Conservation (phyloP, 192 early-diverging fungal species). For the Dissophora globulifera region DNA sequence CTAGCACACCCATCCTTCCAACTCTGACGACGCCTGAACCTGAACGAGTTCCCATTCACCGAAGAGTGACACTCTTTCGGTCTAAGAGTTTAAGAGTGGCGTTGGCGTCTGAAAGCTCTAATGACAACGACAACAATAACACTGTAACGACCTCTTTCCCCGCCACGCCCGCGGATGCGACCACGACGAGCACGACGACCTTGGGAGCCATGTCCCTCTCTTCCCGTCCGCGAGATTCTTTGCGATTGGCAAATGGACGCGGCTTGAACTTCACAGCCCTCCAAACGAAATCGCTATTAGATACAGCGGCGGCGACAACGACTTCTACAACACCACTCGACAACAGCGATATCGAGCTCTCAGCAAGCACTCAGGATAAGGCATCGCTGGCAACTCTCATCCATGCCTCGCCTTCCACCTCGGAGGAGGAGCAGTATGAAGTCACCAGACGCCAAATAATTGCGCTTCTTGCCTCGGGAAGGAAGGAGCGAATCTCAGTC, state of each 20-base stretch:
- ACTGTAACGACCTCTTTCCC: constrained; percentile 13
- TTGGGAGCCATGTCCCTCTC: constrained; percentile 1
- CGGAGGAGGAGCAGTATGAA: constrained; percentile 11
- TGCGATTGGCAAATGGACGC: constrained; percentile 37
- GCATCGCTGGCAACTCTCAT: not conserved
- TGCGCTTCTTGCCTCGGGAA: constrained; percentile 22
- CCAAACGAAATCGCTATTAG: not conserved
- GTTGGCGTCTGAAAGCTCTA: not conserved
- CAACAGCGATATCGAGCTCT: not conserved
- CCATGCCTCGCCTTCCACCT: not conserved
- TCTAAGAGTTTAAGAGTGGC: constrained; percentile 5
- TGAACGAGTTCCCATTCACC: constrained; percentile 25
- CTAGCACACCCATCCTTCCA: not conserved
- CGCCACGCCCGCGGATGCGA: not conserved
- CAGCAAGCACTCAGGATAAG: not conserved
- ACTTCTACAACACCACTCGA: too few species aligned
- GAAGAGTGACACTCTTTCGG: constrained; percentile 38
- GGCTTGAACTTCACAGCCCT: constrained; percentile 12
- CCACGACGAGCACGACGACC: not conserved
- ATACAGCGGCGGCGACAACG: not conserved
- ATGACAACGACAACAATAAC: not conserved
- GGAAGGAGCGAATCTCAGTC: constrained; percentile 32
- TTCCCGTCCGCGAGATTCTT: not conserved
- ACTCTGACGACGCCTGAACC: not conserved
- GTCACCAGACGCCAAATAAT: constrained; percentile 25